Base-by-base conservation (phyloP, 106 monocot genomes). In the Phalaenopsis aphrodite region DNA sequence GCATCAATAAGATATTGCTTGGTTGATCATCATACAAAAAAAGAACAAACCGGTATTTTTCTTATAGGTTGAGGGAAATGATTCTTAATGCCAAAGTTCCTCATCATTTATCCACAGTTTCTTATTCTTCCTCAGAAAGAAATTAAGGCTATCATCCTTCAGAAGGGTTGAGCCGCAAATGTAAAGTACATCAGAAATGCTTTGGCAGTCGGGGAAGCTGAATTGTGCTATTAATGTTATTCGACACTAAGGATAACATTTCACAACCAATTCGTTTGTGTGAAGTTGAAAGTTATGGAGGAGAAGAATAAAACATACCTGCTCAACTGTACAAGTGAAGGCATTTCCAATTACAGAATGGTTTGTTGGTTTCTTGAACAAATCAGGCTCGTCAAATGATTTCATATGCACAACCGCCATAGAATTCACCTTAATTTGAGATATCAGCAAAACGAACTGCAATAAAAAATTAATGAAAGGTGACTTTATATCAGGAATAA, bases 401-500 rank as follows among this genome's bases (percentile, higher is more conserved):
- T 79, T 84, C 81, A 96, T 85, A 81, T 85, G 86, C 2, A 93
- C 84, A 84, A 96, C 66, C 56, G 96, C 93, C 85, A 96, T 96
- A 61, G 89, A 89, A 80, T 96, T 96, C 55, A 93, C 65, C 83
- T 86, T 91, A 57, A 96, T 85, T 81, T 93, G 86, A 76, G 84
- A 87, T 79, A 93, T 83, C 71, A 93, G 75, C 64, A 91, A 58
- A 82, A 96, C 85, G 79, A 96, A 81, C 96, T 96, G 86, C 78
- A 85, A 55, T 17, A 42, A 42, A 42, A 73, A 23, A 17, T 73
- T 42, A 1, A 18, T 19, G 73, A 41, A 66, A 37, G 37, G 5
- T 36, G 73, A 73, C 12, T 18, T 41, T 16, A 42, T 42, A 42
- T 73, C 42, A 73, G 18, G 16, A 5, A 17, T 17, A 73, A 3